phyloP scores from a whole-genome alignment of 2,329 filamentous ascomycete genomes.

The Exophiala alcalophila region DNA sequence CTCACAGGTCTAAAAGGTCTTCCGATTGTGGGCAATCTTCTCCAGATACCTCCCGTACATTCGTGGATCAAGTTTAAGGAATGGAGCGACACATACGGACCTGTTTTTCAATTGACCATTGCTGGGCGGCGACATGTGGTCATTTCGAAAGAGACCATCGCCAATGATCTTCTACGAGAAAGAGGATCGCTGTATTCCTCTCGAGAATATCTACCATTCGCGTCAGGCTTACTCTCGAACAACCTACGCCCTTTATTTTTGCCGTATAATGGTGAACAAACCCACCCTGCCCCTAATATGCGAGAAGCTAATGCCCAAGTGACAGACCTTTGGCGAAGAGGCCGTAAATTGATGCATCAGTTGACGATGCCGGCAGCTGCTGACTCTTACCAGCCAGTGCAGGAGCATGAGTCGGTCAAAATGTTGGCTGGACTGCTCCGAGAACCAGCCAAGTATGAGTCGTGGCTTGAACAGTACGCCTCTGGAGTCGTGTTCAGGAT shows the following conservation, averaged over 20 bases:
- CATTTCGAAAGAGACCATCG: constrained; percentile 40
- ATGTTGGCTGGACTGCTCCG: constrained; percentile 34
- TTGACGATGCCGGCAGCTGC: constrained; percentile 38
- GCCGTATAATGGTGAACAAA: constrained; percentile 32
- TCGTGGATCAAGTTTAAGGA: constrained; percentile 44
- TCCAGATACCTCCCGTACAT: constrained; percentile 36
- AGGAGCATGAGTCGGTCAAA: constrained; percentile 32
- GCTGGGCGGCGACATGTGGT: constrained; percentile 40
- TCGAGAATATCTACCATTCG: constrained; percentile 37
- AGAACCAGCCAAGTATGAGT: constrained; percentile 35
- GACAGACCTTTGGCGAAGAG: constrained; percentile 34
- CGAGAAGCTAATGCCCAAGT: constrained; percentile 5
- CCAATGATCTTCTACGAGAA: constrained; percentile 43
- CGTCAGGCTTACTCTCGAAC: constrained; percentile 34
- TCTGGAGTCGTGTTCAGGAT: constrained; percentile 39
- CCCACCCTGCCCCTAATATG: constrained; percentile 37
- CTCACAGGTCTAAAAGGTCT: too few relatives aligned
- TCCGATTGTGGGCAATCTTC: constrained; percentile 38
- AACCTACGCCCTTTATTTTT: constrained; percentile 33
- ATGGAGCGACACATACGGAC: constrained; percentile 38
- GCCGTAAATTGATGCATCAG: constrained; percentile 47
- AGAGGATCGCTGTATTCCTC: constrained; percentile 40
- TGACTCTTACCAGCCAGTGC: constrained; percentile 34
- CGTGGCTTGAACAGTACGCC: constrained; percentile 39
- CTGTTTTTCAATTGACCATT: constrained; percentile 46